Evolutionary conservation across 306 rosid species (phyloP).

Genomic region (Morella rubra): DNA sequence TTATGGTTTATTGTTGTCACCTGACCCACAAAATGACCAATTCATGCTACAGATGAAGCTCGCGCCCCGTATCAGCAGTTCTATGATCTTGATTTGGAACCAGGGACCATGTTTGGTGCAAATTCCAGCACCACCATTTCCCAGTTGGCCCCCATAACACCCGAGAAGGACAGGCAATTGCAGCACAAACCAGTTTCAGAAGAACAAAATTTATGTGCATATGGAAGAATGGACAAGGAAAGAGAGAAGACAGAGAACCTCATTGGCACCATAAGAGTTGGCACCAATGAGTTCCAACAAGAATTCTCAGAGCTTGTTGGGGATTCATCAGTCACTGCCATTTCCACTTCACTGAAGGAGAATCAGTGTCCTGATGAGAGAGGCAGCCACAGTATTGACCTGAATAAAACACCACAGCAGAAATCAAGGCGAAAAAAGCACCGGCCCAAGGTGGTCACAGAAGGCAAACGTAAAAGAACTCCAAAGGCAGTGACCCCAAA

Average conservation of each 20-base stretch:
- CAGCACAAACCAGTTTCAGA: conserved; percentile 32
- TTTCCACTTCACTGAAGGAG: conserved; percentile 39
- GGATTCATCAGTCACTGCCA: conserved; percentile 35
- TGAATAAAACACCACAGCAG: conserved; percentile 45
- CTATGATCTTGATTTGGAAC: conserved; percentile 30
- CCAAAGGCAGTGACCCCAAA: conserved; percentile 45
- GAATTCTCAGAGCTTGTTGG: conserved; percentile 30
- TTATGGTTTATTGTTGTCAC: conserved; percentile 6
- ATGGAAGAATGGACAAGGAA: conserved; percentile 27
- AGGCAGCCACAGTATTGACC: conserved; percentile 28
- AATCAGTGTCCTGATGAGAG: conserved; percentile 36
- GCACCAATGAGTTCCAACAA: conserved; percentile 26
- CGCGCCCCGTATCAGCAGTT: conserved; percentile 9
- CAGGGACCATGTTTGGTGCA: conserved; percentile 32
- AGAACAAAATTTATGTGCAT: conserved; percentile 21
- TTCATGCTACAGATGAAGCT: conserved; percentile 24
- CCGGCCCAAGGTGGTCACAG: conserved; percentile 81
- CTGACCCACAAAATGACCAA: neutral
- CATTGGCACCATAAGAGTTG: conserved; percentile 24
- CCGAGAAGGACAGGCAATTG: conserved; percentile 37
- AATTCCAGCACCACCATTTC: conserved; percentile 28
- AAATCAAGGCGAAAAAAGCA: conserved; percentile 66
- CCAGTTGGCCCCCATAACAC: conserved; percentile 47
- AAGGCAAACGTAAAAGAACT: conserved; percentile 59
- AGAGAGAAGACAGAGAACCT: conserved; percentile 27